Conservation (phyloP, 768 basidiomycete genomes). For the Suillus sp. region DNA sequence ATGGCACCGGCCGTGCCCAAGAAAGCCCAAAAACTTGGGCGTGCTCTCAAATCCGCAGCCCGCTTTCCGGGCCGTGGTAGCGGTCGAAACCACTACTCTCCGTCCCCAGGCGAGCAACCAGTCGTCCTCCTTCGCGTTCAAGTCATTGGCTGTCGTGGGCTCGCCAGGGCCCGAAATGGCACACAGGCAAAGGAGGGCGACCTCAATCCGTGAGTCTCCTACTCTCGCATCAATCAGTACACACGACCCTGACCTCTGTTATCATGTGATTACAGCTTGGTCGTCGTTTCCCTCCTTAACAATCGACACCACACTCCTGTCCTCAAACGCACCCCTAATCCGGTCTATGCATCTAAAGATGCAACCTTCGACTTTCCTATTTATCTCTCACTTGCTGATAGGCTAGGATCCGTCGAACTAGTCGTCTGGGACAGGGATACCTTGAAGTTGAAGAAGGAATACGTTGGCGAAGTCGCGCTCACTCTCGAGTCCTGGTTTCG, state of each 20-base stretch:
- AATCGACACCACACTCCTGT: conserved; percentile 73
- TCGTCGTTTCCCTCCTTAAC: conserved; percentile 62
- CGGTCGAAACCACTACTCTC: conserved; percentile 40
- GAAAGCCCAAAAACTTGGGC: conserved; percentile 52
- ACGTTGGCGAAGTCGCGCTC: conserved; percentile 85
- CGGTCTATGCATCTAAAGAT: conserved; percentile 62
- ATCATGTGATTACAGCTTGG: conserved; percentile 50
- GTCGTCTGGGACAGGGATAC: conserved; percentile 95
- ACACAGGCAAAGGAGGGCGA: conserved; percentile 68
- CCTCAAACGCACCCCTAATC: conserved; percentile 70
- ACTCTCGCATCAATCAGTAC: background rate
- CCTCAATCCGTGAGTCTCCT: conserved; percentile 73
- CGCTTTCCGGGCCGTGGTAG: conserved; percentile 50
- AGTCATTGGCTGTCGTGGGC: conserved; percentile 61
- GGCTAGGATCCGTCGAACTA: conserved; percentile 75
- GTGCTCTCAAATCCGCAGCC: conserved; percentile 63
- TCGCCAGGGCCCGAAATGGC: conserved; percentile 33
- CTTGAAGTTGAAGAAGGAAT: conserved; percentile 73
- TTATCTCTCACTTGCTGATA: conserved; percentile 72
- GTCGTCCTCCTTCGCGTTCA: conserved; percentile 69
- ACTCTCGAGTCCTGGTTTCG: conserved; percentile 83
- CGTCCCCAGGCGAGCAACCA: conserved; percentile 63
- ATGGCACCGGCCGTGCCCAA: conserved; percentile 41
- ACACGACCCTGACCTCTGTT: conserved; percentile 8
- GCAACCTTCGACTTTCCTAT: conserved; percentile 92